These are phyloP conservation scores for Phylloporus sp. DNA, from an alignment of 768 basidiomycete species.

Conservation along the genomic window DNA sequence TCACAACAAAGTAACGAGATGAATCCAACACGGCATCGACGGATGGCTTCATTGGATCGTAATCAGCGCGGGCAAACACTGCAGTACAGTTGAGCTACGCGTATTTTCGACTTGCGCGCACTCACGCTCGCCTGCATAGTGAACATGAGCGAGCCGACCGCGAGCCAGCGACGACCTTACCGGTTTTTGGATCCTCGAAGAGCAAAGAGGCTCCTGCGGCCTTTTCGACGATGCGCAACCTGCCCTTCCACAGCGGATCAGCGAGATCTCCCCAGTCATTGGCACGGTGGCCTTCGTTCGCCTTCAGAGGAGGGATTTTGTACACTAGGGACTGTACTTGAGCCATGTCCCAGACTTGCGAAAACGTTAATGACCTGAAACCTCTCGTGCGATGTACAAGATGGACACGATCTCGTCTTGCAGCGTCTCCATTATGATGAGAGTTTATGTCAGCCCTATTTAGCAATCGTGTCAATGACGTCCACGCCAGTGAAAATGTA, in stretches of 20 bases:
- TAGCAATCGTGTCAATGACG: slow-evolving; percentile 15
- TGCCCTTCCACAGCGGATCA: slow-evolving; percentile 85
- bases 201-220: slow-evolving; percentile 61
- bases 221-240: slow-evolving; percentile 79
- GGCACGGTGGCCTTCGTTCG: slow-evolving; percentile 86
- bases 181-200: slow-evolving; percentile 77
- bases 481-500: slow-evolving; percentile 32
- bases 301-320: slow-evolving; percentile 83
- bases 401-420: slow-evolving; percentile 87
- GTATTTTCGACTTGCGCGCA: slow-evolving; percentile 10
- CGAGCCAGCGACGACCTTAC: slow-evolving; percentile 38
- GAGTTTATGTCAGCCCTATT: slow-evolving; percentile 24
- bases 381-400: slow-evolving; percentile 83
- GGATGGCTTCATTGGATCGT: slow-evolving; percentile 69
- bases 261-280: slow-evolving; percentile 89
- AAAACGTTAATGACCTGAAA: slow-evolving; percentile 60
- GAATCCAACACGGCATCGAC: slow-evolving; percentile 97
- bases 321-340: slow-evolving; percentile 53
- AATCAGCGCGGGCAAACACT: slow-evolving; percentile 88
- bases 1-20: slow-evolving; percentile 89
- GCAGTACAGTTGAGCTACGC: slow-evolving; percentile 9
- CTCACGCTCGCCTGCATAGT: slow-evolving; percentile 61
- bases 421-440: slow-evolving; percentile 43
- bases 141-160: slow-evolving; percentile 1
- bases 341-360: slow-evolving; percentile 13